Conservation (phyloP, 2,329 filamentous ascomycete species). For the Clonostachys solani region DNA sequence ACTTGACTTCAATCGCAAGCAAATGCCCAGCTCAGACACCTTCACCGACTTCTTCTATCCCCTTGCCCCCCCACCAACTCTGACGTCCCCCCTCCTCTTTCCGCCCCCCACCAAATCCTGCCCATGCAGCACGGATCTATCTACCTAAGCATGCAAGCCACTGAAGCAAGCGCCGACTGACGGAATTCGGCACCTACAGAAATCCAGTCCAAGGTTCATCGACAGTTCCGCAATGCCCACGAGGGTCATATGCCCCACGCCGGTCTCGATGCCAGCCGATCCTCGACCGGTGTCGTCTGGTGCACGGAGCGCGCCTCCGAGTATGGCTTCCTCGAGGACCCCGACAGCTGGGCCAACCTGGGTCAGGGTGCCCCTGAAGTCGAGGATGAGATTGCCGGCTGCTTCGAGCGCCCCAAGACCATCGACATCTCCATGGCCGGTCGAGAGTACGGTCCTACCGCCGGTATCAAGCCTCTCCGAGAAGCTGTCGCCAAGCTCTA, state of each 20-base stretch:
- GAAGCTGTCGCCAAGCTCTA: constrained; percentile 89
- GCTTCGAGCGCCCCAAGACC: constrained; percentile 74
- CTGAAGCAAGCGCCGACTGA: neutral
- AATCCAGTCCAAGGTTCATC: constrained; percentile 77
- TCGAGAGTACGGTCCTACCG: constrained; percentile 89
- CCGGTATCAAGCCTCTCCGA: constrained; percentile 86
- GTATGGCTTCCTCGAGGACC: constrained; percentile 82
- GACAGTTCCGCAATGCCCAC: constrained; percentile 84
- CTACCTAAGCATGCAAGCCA: neutral
- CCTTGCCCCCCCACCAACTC: too few species aligned
- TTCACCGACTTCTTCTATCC: too few species aligned
- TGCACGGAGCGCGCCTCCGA: constrained; percentile 83
- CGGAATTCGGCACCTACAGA: constrained; percentile 46
- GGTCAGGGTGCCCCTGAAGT: constrained; percentile 93
- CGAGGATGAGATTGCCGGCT: constrained; percentile 86
- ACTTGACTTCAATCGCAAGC: too few species aligned
- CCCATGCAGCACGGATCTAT: neutral
- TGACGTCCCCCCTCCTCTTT: too few species aligned
- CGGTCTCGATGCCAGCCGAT: constrained; percentile 81
- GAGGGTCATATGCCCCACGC: constrained; percentile 89
- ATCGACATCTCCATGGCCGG: constrained; percentile 76
- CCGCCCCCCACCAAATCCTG: too few species aligned
- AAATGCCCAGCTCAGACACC: too few species aligned
- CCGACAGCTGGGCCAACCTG: constrained; percentile 83
- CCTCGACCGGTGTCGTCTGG: constrained; percentile 94